A percentile compares a stretch with the other conserved stretches of the same genome.
phyloP scores from a whole-genome alignment of 331 rosid species.

The Quercus tomentella region DNA sequence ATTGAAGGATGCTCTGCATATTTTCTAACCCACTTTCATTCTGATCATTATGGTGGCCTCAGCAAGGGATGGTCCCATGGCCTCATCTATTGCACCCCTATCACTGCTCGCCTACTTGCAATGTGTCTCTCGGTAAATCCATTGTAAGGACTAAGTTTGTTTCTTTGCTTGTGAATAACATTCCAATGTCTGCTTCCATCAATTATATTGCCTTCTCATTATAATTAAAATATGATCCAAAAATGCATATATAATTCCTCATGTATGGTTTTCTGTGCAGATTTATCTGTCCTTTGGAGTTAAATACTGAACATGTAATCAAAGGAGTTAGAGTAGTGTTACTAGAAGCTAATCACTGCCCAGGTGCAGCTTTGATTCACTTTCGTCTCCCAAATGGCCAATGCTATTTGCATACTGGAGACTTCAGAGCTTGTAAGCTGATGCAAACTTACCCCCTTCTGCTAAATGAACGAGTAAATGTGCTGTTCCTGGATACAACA shows the following conservation, averaged over 20 bases:
- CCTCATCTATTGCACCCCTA: slow-evolving; percentile 49
- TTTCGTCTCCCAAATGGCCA: slow-evolving; percentile 41
- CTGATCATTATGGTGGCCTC: slow-evolving; percentile 57
- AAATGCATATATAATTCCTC: neutral
- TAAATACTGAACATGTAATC: slow-evolving; percentile 30
- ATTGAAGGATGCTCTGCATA: slow-evolving; percentile 45
- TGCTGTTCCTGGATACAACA: slow-evolving; percentile 52
- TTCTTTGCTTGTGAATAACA: neutral
- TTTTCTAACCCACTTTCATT: slow-evolving; percentile 51
- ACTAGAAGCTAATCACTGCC: slow-evolving; percentile 56
- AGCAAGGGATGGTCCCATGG: slow-evolving; percentile 57
- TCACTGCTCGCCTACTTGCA: slow-evolving; percentile 39
- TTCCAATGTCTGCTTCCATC: slow-evolving; percentile 1
- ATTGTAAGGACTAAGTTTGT: slow-evolving; percentile 25
- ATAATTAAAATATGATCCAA: neutral
- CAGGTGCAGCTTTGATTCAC: slow-evolving; percentile 60
- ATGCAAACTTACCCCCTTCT: slow-evolving; percentile 40
- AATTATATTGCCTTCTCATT: neutral
- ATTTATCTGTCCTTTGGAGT: slow-evolving; percentile 40
- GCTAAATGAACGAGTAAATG: slow-evolving; percentile 37
- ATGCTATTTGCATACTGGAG: slow-evolving; percentile 50
- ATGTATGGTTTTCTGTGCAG: slow-evolving; percentile 20
- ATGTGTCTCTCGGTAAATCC: slow-evolving; percentile 49
- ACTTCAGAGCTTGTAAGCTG: slow-evolving; percentile 44
- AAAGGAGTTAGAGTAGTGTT: slow-evolving; percentile 47